Percentiles rank a stretch among this genome's conserved stretches.
Conservation (phyloP, 495 filamentous ascomycete genomes). For the Lichenothelia convexa region DNA sequence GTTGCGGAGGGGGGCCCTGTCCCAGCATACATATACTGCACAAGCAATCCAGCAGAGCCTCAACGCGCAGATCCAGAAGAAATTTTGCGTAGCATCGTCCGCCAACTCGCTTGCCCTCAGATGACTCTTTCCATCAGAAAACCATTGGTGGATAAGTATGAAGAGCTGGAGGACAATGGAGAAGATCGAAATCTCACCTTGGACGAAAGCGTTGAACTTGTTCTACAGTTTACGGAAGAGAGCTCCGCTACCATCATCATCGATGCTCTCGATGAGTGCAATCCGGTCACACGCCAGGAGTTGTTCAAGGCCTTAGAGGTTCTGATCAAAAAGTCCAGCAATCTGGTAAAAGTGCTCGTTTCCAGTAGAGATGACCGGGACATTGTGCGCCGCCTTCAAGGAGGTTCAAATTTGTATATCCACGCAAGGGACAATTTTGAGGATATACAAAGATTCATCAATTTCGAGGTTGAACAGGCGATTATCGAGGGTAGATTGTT, state of each 20-base stretch:
- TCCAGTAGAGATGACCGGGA: slow-evolving; percentile 26
- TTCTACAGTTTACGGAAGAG: not conserved
- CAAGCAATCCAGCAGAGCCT: slow-evolving; percentile 16
- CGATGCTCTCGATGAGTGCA: slow-evolving; percentile 4
- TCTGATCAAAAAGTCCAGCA: slow-evolving; percentile 13
- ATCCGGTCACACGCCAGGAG: not conserved
- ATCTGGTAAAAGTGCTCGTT: slow-evolving; percentile 26
- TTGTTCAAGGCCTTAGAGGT: slow-evolving; percentile 1
- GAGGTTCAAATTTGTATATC: slow-evolving; percentile 19
- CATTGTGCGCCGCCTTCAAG: slow-evolving; percentile 13
- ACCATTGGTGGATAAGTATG: not conserved
- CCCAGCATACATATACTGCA: slow-evolving; percentile 20
- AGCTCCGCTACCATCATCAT: slow-evolving; percentile 6
- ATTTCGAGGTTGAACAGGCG: slow-evolving; percentile 3
- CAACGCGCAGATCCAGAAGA: slow-evolving; percentile 11
- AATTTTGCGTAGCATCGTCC: slow-evolving; percentile 21
- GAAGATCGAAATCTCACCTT: not conserved
- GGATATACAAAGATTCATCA: slow-evolving; percentile 17
- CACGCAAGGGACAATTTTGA: slow-evolving; percentile 16
- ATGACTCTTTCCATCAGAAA: not conserved
- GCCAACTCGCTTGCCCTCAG: slow-evolving; percentile 17
- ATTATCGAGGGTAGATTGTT: not conserved
- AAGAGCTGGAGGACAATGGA: not conserved
- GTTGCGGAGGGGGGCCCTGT: not conserved
- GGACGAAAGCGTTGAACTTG: not conserved